Conservation (phyloP, 1,139 yeast species). For the Kazachstania sp. region DNA sequence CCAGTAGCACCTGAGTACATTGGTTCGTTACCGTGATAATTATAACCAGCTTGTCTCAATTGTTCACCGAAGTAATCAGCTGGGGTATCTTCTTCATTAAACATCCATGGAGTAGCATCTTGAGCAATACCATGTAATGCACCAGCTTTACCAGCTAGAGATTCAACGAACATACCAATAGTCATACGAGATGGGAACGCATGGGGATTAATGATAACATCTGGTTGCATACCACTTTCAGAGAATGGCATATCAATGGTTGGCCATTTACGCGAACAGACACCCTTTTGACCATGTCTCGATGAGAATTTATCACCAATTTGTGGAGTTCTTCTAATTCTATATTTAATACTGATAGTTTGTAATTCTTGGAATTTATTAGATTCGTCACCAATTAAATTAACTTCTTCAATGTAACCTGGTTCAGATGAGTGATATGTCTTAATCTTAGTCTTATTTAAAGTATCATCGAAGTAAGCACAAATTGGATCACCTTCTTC, state of each 20-base stretch:
- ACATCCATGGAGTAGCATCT: slow-evolving; percentile 95
- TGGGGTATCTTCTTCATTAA: slow-evolving; percentile 86
- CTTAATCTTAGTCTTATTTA: slow-evolving; percentile 85
- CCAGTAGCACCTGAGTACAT: slow-evolving; percentile 99
- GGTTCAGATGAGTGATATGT: slow-evolving; percentile 93
- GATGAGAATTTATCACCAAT: slow-evolving; percentile 98
- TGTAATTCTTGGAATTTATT: slow-evolving; percentile 72
- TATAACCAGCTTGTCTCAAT: slow-evolving; percentile 77
- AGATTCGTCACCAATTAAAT: slow-evolving; percentile 75
- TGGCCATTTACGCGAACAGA: slow-evolving; percentile 98
- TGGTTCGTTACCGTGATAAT: slow-evolving; percentile 97
- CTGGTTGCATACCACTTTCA: slow-evolving; percentile 94
- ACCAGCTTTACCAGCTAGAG: slow-evolving; percentile 96
- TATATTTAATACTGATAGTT: slow-evolving; percentile 74
- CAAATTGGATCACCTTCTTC: slow-evolving; percentile 95
- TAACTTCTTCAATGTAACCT: slow-evolving; percentile 92
- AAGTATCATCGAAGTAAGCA: slow-evolving; percentile 85
- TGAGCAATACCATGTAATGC: slow-evolving; percentile 97
- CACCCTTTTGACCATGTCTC: slow-evolving; percentile 99
- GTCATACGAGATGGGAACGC: slow-evolving; percentile 99
- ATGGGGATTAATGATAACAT: slow-evolving; percentile 94
- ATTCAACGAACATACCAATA: slow-evolving; percentile 98
- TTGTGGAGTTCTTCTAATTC: slow-evolving; percentile 85
- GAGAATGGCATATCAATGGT: slow-evolving; percentile 94
- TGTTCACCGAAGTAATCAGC: slow-evolving; percentile 98